phyloP scores from a whole-genome alignment of 208 protist species.

The Acanthamoeba sp. region DNA sequence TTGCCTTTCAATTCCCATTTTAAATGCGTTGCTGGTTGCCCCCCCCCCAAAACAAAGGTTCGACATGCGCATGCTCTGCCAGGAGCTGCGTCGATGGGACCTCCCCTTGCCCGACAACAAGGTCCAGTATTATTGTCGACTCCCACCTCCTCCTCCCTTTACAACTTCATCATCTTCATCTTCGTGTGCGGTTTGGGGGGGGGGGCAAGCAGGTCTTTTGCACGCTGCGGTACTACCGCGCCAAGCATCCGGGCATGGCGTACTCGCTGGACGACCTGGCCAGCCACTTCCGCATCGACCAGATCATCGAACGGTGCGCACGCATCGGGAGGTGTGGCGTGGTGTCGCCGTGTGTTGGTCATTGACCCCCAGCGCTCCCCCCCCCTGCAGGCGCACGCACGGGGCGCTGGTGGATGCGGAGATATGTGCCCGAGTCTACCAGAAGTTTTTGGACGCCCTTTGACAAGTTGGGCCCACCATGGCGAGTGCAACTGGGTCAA shows the following conservation, averaged over 20 bases:
- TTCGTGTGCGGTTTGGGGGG: neutral
- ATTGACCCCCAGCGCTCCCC: too few relatives aligned
- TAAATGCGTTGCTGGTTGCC: too few relatives aligned
- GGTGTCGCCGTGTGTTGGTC: too few relatives aligned
- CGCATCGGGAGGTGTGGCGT: too few relatives aligned
- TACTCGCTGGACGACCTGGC: slow-evolving; percentile 72
- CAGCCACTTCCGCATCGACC: slow-evolving; percentile 25
- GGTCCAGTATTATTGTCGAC: too few relatives aligned
- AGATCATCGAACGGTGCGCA: neutral
- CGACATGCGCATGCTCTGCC: slow-evolving; percentile 78
- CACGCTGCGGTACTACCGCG: slow-evolving; percentile 79
- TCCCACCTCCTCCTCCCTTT: neutral
- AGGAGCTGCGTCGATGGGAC: slow-evolving; percentile 71
- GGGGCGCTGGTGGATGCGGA: slow-evolving; percentile 79
- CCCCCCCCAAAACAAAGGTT: too few relatives aligned
- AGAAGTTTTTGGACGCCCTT: neutral
- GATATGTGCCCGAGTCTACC: slow-evolving; percentile 77
- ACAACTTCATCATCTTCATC: neutral
- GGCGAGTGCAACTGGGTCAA: too few relatives aligned
- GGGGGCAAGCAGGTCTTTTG: slow-evolving; percentile 66
- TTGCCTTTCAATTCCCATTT: too few relatives aligned
- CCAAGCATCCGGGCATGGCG: slow-evolving; percentile 20
- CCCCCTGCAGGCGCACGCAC: slow-evolving; percentile 58
- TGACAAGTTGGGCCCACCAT: too few relatives aligned
- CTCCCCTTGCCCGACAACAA: slow-evolving; percentile 5